Base-by-base conservation (phyloP, 768 basidiomycete species). In the Russula emetica region DNA sequence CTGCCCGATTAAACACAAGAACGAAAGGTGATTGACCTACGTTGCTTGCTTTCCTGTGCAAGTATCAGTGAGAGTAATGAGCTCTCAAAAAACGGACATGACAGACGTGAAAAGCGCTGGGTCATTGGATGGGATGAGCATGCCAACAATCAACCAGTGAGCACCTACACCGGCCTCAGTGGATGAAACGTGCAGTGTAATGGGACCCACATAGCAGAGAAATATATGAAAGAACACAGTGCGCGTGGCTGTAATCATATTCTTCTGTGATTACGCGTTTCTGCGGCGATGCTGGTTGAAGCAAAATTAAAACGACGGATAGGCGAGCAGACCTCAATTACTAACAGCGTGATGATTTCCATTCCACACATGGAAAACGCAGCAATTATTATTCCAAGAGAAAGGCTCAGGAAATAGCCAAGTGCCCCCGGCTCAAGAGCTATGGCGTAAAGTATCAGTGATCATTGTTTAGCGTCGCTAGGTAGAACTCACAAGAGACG, bases 61-160 rank as follows among this genome's bases (percentile, higher is more conserved):
- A 22, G 52, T 26, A 2, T 45, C 16, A 59, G 56, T 55, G 30
- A 45, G 32, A 36, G 34, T 13, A 22, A 24, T 10, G 22, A 22
- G 24, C 38, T 2, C 14, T 30, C 16, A n/a, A 44, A 53, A 2
- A 22, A 16, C 36, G 16, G 58, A 50, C 7, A 52, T 5, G 30
- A 55, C 67, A 18, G 34, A 68, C 67, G 51, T 68, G 53, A 68
- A 62, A 42, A 68, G 60, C 1, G 20, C 50, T 11, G 67, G 65
- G 44, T 68, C 67, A 32, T 68, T 68, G n/a, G 65, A 68, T 22
- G 67, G 64, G 18, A 68, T 59, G 26, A 68, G 65, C 67, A 68
- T 66, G 28, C 67, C 67, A 47, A 68, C 45, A 32, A 68, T 36
- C 34, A 68, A 10, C 65, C 51, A 6, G 67, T 68, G 36, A 68